Base-by-base conservation (phyloP, 495 filamentous ascomycete species). In the Pseudevernia furfuracea region DNA sequence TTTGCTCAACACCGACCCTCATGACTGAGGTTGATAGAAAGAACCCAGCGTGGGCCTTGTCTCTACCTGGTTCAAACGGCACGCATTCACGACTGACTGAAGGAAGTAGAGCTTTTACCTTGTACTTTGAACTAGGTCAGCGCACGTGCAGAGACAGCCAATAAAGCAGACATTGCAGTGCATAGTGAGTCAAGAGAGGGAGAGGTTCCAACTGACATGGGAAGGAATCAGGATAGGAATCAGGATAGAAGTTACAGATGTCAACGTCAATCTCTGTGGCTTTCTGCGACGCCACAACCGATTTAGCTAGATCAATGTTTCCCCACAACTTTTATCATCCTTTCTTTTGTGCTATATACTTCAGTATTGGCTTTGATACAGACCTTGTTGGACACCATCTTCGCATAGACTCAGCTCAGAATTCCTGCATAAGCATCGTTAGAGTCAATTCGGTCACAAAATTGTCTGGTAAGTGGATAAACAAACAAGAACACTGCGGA, bases 251-350 rank as follows among this genome's bases (percentile, higher is more conserved):
- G 34, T 36, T 41, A 12, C 38, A 41, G 7, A 41, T 41, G 12
- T n/a, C n/a, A n/a, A 44, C 30, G 60, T 55, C 60, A 23, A 62
- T 62, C 60, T 21, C 34, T 62, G 60, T 61, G 59, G 60, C 48
- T 39, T 37, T 25, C 36, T 48, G 53, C 46, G 21, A 52, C 61
- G 61, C 61, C 61, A 63, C 61, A 56, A 14, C 60, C 49, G 46
- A 36, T n/a, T n/a, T n/a, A n/a, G n/a, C n/a, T n/a, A n/a, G n/a
- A n/a, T 8, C 4, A 8, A 49, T 7, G 3, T 17, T 36, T 63
- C 39, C 61, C 53, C 61, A 63, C 61, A 63, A 57, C 7, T 21
- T 46, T 59, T 32, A 4, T 56, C 11, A 6, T 32, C 46, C 10
- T 28, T 25, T 49, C 32, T 6, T 6, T 34, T 32, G 28, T 34